Conservation (phyloP, 164 flowering plant genomes). For the Annona squamosa region DNA sequence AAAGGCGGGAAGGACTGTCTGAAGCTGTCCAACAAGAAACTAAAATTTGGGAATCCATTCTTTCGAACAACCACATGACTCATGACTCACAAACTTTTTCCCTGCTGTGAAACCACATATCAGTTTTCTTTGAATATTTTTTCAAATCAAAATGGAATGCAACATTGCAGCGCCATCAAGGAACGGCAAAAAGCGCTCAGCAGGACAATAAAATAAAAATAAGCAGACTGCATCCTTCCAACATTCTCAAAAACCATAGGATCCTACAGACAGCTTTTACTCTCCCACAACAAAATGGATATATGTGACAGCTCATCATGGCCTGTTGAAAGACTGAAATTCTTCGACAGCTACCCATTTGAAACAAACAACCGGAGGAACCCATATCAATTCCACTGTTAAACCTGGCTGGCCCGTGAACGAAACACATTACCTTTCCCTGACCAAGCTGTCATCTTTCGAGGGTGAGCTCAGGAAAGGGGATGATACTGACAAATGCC, state of each 20-base stretch:
- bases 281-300: neutral
- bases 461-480: constrained; percentile 38
- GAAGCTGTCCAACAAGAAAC: too few species aligned
- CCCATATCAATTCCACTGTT: neutral
- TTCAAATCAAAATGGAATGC: neutral
- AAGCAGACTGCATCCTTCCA: neutral
- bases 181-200: neutral
- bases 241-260: neutral
- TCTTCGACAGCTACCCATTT: neutral
- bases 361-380: neutral
- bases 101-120: neutral
- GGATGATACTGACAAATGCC: constrained; percentile 39
- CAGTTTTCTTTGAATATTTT: neutral
- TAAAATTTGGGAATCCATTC: too few species aligned
- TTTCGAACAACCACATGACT: too few species aligned
- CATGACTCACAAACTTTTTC: too few species aligned
- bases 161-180: neutral
- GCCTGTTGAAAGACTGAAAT: neutral
- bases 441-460: constrained; percentile 27
- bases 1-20: too few species aligned
- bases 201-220: neutral
- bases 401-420: neutral
- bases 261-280: neutral
- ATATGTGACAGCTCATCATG: neutral
- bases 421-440: constrained; percentile 22